Percentiles rank a stretch among this genome's conserved stretches.
These are phyloP conservation scores for Podaxis mareebaensis DNA, from an alignment of 768 basidiomycete species.

Conservation along the genomic window DNA sequence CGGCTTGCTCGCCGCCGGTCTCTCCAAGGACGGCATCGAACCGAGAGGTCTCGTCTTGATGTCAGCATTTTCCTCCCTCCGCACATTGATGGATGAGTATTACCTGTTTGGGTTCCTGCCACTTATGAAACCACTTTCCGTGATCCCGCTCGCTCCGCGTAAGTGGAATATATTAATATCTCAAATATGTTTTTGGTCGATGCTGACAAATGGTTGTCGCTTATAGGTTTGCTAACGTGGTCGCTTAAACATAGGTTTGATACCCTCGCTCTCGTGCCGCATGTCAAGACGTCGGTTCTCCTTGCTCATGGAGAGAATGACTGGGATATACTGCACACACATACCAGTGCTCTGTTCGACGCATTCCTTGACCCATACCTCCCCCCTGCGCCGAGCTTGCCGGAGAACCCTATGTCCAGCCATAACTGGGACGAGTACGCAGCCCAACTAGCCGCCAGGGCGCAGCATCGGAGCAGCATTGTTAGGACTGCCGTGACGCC, in stretches of 20 bases:
- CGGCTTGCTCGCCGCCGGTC: constrained; percentile 42
- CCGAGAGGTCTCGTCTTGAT: constrained; percentile 35
- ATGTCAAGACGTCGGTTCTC: constrained; percentile 66
- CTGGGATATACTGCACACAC: constrained; percentile 67
- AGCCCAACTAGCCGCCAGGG: constrained; percentile 35
- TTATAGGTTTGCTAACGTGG: constrained; percentile 51
- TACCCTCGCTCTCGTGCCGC: constrained; percentile 57
- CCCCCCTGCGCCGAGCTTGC: constrained; percentile 35
- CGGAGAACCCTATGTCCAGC: constrained; percentile 34
- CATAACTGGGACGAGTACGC: constrained; percentile 45
- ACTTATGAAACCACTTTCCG: constrained; percentile 66
- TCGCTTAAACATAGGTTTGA: constrained; percentile 61
- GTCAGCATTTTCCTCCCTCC: constrained; percentile 56
- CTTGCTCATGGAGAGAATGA: constrained; percentile 76
- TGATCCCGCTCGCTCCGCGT: constrained; percentile 65
- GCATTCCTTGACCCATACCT: constrained; percentile 61
- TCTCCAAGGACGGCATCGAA: constrained; percentile 43
- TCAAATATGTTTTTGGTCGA: not conserved
- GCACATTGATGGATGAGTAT: constrained; percentile 67
- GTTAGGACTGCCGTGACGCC: constrained; percentile 44
- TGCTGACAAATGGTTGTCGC: constrained; percentile 3
- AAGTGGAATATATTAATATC: constrained; percentile 30
- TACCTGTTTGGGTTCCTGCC: constrained; percentile 64
- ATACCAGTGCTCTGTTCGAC: constrained; percentile 70
- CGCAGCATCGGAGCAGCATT: constrained; percentile 37